phyloP scores from a whole-genome alignment of 129 eudicot genomes.

The Smallanthus sonchifolius region DNA sequence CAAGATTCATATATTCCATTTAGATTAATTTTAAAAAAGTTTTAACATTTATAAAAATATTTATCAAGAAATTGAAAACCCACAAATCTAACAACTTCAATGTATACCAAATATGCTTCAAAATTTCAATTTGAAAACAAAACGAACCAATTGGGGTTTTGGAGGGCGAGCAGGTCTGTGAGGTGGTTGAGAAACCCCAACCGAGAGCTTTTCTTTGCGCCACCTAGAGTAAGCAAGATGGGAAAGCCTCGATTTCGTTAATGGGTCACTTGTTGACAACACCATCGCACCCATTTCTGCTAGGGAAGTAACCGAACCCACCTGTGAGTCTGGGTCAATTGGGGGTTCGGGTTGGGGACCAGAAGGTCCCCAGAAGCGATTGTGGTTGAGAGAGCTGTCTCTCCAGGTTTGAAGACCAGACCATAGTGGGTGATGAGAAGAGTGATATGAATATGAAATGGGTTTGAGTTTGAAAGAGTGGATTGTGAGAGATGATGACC shows the following conservation, averaged over 20 bases:
- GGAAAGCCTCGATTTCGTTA: slow-evolving; percentile 61
- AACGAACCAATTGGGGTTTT: slow-evolving; percentile 66
- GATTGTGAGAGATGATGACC: slow-evolving; percentile 13
- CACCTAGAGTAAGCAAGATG: slow-evolving; percentile 64
- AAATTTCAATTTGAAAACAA: not conserved
- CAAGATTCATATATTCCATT: too few species aligned
- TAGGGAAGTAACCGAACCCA: slow-evolving; percentile 37
- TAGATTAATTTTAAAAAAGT: too few species aligned
- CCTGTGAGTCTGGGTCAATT: not conserved
- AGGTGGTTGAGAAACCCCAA: slow-evolving; percentile 66
- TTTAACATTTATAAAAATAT: too few species aligned
- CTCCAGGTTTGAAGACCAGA: slow-evolving; percentile 81
- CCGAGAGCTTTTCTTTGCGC: slow-evolving; percentile 45
- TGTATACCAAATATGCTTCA: not conserved
- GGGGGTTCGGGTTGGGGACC: slow-evolving; percentile 53
- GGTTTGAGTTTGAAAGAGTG: slow-evolving; percentile 26
- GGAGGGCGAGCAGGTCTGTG: slow-evolving; percentile 63
- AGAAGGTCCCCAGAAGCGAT: slow-evolving; percentile 76
- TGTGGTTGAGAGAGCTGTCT: slow-evolving; percentile 45
- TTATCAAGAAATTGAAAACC: not conserved
- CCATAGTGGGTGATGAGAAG: slow-evolving; percentile 44
- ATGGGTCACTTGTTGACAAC: slow-evolving; percentile 69
- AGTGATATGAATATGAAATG: slow-evolving; percentile 20
- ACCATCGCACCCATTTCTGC: slow-evolving; percentile 79
- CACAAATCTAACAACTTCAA: not conserved